Percentiles rank a stretch among this genome's conserved stretches.
phyloP scores from a whole-genome alignment of 2,329 filamentous ascomycete species.

The Penicillium sp. region DNA sequence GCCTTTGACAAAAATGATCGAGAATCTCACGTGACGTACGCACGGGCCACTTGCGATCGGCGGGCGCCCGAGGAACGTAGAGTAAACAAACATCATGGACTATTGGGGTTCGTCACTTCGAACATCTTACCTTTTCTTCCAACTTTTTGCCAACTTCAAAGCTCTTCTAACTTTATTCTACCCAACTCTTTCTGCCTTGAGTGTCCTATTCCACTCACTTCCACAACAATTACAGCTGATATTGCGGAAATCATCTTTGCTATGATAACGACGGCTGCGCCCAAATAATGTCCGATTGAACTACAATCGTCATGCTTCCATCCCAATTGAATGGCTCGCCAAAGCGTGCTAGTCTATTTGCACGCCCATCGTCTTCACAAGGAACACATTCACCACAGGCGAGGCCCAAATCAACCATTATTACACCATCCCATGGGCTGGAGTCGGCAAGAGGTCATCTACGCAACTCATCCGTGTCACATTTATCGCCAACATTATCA shows the following conservation, averaged over 20 bases:
- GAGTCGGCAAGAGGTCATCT: slow-evolving; percentile 54
- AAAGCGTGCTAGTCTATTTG: slow-evolving; percentile 79
- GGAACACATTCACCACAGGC: slow-evolving; percentile 43
- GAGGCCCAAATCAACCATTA: slow-evolving; percentile 73
- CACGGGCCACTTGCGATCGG: slow-evolving; percentile 29
- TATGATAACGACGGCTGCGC: slow-evolving; percentile 18
- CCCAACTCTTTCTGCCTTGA: not conserved
- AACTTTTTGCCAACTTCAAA: not conserved
- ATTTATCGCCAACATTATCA: slow-evolving; percentile 49
- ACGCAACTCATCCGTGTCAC: slow-evolving; percentile 67
- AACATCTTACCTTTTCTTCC: slow-evolving; percentile 9
- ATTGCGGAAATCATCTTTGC: slow-evolving; percentile 4
- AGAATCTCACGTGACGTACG: slow-evolving; percentile 27
- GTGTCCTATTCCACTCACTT: not conserved
- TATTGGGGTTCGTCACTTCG: slow-evolving; percentile 12
- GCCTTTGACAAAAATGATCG: slow-evolving; percentile 22
- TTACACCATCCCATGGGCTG: slow-evolving; percentile 56
- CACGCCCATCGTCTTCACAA: slow-evolving; percentile 64
- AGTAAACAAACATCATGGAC: slow-evolving; percentile 41
- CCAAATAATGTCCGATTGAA: slow-evolving; percentile 33
- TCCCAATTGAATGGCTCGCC: slow-evolving; percentile 62
- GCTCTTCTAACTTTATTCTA: not conserved
- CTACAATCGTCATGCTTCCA: slow-evolving; percentile 47
- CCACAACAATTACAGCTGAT: not conserved
- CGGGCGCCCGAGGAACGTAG: slow-evolving; percentile 34